Evolutionary conservation across 257 asterid genomes (phyloP), one percentile per base, ranked within the genome.

Genomic region (Rauvolfia tetraphylla): DNA sequence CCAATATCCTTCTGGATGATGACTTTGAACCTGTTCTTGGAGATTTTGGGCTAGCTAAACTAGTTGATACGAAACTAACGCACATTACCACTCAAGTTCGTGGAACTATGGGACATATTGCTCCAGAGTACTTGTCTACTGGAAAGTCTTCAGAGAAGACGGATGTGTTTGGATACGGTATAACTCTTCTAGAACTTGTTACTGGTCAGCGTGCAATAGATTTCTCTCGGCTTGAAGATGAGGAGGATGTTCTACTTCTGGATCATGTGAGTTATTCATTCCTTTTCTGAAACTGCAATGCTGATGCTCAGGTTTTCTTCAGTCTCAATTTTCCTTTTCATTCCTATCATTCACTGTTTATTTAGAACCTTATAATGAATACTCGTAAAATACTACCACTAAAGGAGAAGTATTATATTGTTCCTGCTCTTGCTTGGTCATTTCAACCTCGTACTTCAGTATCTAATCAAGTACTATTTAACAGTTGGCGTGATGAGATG

Each of bases 81-180:
- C 97, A 93, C 31, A 83, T 93, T 20, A 93, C 98, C 4, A 93
- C 98, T 68, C 97, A 88, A 82, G 88, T 93, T 69, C 97, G 98
- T 4, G 98, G 98, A 66, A 93, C 98, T 2, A 93, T 93, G 98
- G 98, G 98, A 44, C 98, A 93, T 72, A 93, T 93, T 48, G 98
- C 98, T 38, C 98, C 97, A 0, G 98, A 92, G 82, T 93, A 93
- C 76, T 78, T 93, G 76, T 89, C 98, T 2, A 93, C 97, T 0
- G 98, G 98, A 44, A 92, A 92, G 81, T 92, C 97, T 9, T 93
- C 97, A 0, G 97, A 90, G 20, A 92, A 90, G 84, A 92, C 98
- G 0, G 98, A 92, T 78, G 97, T 93, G 3, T 93, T 93, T 46
- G 98, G 98, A 59, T 93, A 87, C 67, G 98, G 98, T 29, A 85